phyloP scores from a whole-genome alignment of 2,329 filamentous ascomycete genomes.

The Curvularia verruculosa region DNA sequence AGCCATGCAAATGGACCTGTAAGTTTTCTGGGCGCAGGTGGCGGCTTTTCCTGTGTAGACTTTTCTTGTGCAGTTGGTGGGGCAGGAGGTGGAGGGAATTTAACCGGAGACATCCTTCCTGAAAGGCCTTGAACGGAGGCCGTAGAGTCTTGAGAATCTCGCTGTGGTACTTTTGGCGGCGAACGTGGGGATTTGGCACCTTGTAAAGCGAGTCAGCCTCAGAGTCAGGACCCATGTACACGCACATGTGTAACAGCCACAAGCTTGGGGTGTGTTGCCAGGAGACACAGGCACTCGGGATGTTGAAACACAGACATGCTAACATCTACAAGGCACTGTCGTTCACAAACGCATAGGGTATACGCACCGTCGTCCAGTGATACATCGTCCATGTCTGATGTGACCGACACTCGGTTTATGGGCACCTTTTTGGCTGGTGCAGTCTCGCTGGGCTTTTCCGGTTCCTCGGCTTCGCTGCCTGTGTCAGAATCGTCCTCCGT shows the following conservation, averaged over 20 bases:
- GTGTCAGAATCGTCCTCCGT: conserved; percentile 20
- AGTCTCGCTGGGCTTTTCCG: conserved; percentile 19
- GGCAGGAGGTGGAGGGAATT: conserved; percentile 48
- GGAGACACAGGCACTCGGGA: not conserved
- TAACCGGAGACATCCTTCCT: conserved; percentile 71
- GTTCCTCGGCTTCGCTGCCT: conserved; percentile 14
- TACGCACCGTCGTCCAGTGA: conserved; percentile 65
- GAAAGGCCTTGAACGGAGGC: conserved; percentile 69
- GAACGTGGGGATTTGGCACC: conserved; percentile 30
- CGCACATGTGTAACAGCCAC: not conserved
- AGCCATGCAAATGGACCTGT: conserved; percentile 63
- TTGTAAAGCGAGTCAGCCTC: conserved; percentile 35
- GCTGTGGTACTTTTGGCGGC: conserved; percentile 63
- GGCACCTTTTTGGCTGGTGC: conserved; percentile 56
- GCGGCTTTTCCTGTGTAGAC: conserved; percentile 26
- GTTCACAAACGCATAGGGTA: conserved; percentile 18
- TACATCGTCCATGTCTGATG: conserved; percentile 66
- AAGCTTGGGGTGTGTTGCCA: not conserved
- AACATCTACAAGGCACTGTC: conserved; percentile 10
- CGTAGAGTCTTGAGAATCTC: conserved; percentile 48
- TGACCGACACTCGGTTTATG: conserved; percentile 60
- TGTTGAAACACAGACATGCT: not conserved
- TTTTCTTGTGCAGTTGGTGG: conserved; percentile 36
- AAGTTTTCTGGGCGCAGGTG: conserved; percentile 66
- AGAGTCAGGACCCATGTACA: not conserved